phyloP scores from a whole-genome alignment of 495 filamentous ascomycete species.

The Aspergillus wentii region DNA sequence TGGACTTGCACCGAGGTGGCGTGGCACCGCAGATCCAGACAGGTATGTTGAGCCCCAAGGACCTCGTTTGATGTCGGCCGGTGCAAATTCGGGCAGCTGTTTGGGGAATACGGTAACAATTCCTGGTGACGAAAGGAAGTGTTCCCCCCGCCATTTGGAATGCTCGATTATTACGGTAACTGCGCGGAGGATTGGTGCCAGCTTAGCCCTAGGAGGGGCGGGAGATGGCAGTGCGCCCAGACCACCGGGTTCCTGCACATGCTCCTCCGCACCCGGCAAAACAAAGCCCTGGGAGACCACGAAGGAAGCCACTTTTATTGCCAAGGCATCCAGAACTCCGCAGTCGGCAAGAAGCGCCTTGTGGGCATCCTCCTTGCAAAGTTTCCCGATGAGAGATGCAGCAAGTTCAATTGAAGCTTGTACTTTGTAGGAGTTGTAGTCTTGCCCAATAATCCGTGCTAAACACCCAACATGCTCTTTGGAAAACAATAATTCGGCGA shows the following conservation, averaged over 20 bases:
- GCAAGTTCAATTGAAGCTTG: slow-evolving; percentile 67
- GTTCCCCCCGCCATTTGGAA: slow-evolving; percentile 71
- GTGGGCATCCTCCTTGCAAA: slow-evolving; percentile 64
- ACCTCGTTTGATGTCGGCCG: slow-evolving; percentile 40
- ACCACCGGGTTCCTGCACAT: slow-evolving; percentile 27
- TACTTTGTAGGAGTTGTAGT: slow-evolving; percentile 37
- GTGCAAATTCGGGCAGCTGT: slow-evolving; percentile 35
- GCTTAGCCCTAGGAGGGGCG: slow-evolving; percentile 52
- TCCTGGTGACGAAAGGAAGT: slow-evolving; percentile 72
- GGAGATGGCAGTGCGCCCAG: slow-evolving; percentile 39
- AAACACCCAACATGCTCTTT: slow-evolving; percentile 53
- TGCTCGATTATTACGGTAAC: slow-evolving; percentile 72
- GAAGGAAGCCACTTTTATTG: slow-evolving; percentile 70
- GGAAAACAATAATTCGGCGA: slow-evolving; percentile 63
- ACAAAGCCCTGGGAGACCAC: slow-evolving; percentile 63
- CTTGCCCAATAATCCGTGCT: slow-evolving; percentile 59
- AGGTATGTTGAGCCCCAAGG: slow-evolving; percentile 43
- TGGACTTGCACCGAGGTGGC: slow-evolving; percentile 39
- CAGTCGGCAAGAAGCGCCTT: slow-evolving; percentile 62
- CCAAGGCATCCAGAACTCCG: slow-evolving; percentile 76
- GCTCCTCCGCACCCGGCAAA: slow-evolving; percentile 45
- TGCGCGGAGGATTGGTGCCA: slow-evolving; percentile 74
- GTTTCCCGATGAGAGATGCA: slow-evolving; percentile 61
- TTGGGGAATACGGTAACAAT: slow-evolving; percentile 68
- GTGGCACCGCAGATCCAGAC: slow-evolving; percentile 40